Base-by-base conservation (phyloP, 2,329 filamentous ascomycete species). In the Pseudogymnoascus sp. region DNA sequence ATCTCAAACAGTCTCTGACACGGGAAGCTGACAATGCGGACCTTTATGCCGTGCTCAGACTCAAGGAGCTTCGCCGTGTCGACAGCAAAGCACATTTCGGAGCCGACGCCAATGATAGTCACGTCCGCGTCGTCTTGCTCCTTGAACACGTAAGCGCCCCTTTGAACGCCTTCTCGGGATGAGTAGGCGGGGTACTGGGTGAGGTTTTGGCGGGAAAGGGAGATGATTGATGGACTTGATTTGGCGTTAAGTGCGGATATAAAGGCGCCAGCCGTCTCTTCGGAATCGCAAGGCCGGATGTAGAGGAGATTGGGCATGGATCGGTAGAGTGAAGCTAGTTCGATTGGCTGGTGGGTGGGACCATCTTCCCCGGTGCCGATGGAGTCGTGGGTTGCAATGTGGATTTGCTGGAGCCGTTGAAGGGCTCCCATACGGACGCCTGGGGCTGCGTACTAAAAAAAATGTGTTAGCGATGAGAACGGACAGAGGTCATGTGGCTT, bases 271-370 rank as follows among this genome's bases (percentile, higher is more conserved):
- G 79, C 79, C 0, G 77, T 79, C 71, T 88, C 85, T 68, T 87
- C 83, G 57, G 77, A 79, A 66, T 87, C 84, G 57, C 79, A 78
- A 0, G 85, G 85, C 0, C 85, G 81, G 63, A 87, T 84, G 70
- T 86, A 86, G 1, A 83, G 74, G 0, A 87, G 67, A 65, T 86
- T 86, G 0, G 84, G 85, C 84, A 87, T 87, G 23, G 84, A 80
- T 4, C 85, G 81, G 71, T 84, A 87, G 2, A 87, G 75, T 0
- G 79, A 73, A 8, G 81, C 79, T 0, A 87, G 75, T 37, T 48
- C 43, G 13, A 48, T n/a, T 4, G 43, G 43, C 3, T 48, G 43
- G 43, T 48, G 43, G 7, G 43, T 87, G 0, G 84, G 85, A 0
- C 84, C 85, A 66, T 87, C 81, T 67, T 87, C 81, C 1, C 85